Evolutionary conservation across 352 stramenopile species (phyloP).

Genomic region (Blastocystis sp.): DNA sequence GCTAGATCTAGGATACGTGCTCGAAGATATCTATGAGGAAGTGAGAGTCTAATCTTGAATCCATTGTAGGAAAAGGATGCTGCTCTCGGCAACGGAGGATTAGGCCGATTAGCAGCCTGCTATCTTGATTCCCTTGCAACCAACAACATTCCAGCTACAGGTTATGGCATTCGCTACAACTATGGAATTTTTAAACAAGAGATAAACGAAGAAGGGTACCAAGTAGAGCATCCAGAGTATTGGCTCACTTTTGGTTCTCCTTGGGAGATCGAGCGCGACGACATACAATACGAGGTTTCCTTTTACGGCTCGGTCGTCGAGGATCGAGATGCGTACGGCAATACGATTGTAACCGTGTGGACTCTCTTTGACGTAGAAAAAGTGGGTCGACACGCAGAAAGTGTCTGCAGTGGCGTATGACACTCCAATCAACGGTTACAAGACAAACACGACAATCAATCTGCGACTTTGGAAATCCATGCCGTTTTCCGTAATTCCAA

Average conservation of each 20-base stretch:
- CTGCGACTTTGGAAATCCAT: constrained; percentile 64
- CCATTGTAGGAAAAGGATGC: constrained; percentile 63
- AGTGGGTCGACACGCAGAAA: constrained; percentile 62
- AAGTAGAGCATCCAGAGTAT: constrained; percentile 66
- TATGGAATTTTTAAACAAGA: constrained; percentile 67
- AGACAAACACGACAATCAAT: constrained; percentile 65
- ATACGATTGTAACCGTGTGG: background rate
- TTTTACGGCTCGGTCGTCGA: constrained; percentile 64
- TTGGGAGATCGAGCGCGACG: constrained; percentile 65
- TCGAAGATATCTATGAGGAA: constrained; percentile 65
- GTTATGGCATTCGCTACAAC: constrained; percentile 66
- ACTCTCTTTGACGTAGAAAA: background rate
- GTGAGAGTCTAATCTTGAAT: background rate
- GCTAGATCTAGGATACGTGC: constrained; percentile 63
- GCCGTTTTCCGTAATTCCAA: background rate
- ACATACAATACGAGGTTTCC: constrained; percentile 63
- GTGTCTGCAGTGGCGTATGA: constrained; percentile 64
- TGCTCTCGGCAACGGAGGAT: constrained; percentile 65
- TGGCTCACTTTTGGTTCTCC: constrained; percentile 65
- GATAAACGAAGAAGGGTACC: constrained; percentile 61
- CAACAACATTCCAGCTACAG: constrained; percentile 65
- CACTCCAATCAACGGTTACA: constrained; percentile 65
- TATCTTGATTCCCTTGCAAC: constrained; percentile 67
- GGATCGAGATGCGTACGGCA: constrained; percentile 31
- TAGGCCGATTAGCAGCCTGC: constrained; percentile 65